Percentiles rank a stretch among this genome's conserved stretches.
Evolutionary conservation across 2,329 filamentous ascomycete species (phyloP).

Genomic region (Canariomyces notabilis): DNA sequence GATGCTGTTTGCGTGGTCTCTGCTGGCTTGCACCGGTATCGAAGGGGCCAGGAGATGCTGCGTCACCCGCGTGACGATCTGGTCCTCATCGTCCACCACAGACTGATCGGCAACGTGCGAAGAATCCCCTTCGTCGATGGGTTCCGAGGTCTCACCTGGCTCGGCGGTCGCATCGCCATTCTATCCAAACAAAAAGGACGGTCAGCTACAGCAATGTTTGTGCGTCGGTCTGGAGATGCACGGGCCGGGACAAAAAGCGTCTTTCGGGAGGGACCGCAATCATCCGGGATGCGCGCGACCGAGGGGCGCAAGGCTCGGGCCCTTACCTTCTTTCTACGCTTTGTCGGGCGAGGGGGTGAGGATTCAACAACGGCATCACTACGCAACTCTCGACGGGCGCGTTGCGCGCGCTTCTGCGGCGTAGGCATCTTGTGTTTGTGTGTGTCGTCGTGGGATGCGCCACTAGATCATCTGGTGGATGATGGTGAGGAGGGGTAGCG

Average conservation of each 20-base stretch:
- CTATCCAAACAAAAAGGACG: conserved; percentile 26
- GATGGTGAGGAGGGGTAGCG: conserved; percentile 5
- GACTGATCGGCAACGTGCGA: conserved; percentile 39
- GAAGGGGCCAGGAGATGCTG: conserved; percentile 42
- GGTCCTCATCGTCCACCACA: conserved; percentile 43
- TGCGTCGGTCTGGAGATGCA: neutral
- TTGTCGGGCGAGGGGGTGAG: conserved; percentile 58
- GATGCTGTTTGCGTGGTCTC: conserved; percentile 58
- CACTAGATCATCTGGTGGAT: conserved; percentile 17
- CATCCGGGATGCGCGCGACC: neutral
- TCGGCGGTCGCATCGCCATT: conserved; percentile 40
- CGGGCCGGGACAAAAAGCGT: neutral
- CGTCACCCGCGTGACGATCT: conserved; percentile 51
- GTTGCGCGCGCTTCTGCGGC: conserved; percentile 30
- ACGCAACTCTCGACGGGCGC: conserved; percentile 30
- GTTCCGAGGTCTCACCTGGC: conserved; percentile 34
- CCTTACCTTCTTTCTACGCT: conserved; percentile 58
- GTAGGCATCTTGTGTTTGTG: conserved; percentile 30
- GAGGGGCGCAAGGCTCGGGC: conserved; percentile 15
- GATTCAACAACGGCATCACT: conserved; percentile 36
- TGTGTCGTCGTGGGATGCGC: conserved; percentile 10
- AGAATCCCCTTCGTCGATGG: conserved; percentile 41
- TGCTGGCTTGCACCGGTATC: conserved; percentile 52
- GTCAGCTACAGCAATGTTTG: neutral
- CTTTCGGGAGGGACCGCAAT: neutral